A percentile compares a stretch with the other conserved stretches of the same genome.
Evolutionary conservation across 2,329 filamentous ascomycete genomes (phyloP).

Genomic region (Blastomyces silverae): DNA sequence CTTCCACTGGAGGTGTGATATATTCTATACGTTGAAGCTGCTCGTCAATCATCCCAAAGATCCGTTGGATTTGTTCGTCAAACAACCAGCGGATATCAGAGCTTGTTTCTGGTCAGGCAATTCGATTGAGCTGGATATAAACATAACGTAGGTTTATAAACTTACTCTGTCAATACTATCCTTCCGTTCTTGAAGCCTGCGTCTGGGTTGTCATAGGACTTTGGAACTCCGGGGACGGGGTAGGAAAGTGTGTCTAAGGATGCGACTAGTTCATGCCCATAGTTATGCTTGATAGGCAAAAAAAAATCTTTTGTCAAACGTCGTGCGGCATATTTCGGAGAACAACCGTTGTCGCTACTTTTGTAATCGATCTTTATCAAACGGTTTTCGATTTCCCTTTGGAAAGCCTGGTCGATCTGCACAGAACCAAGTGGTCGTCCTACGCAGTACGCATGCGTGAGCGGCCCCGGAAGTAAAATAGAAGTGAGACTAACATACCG

Average conservation of each 20-base stretch:
- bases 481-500: neutral
- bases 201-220: neutral
- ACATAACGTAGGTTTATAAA: neutral
- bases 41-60: slow-evolving; percentile 12
- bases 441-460: neutral
- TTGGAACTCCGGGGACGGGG: neutral
- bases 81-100: slow-evolving; percentile 8
- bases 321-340: slow-evolving; percentile 1
- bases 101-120: neutral
- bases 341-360: neutral
- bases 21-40: slow-evolving; percentile 4
- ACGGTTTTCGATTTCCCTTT: slow-evolving; percentile 4
- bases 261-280: neutral
- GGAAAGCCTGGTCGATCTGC: slow-evolving; percentile 13
- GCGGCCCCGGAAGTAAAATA: neutral
- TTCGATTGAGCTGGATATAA: neutral
- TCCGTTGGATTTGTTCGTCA: slow-evolving; percentile 1
- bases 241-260: neutral
- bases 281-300: slow-evolving; percentile 4
- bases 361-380: neutral
- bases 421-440: slow-evolving; percentile 13
- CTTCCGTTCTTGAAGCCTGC: slow-evolving; percentile 7
- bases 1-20: neutral
- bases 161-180: slow-evolving; percentile 9
- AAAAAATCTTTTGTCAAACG: slow-evolving; percentile 11